Base-by-base conservation (phyloP, 345 rosid species). In the Xanthoceras sorbifolium region DNA sequence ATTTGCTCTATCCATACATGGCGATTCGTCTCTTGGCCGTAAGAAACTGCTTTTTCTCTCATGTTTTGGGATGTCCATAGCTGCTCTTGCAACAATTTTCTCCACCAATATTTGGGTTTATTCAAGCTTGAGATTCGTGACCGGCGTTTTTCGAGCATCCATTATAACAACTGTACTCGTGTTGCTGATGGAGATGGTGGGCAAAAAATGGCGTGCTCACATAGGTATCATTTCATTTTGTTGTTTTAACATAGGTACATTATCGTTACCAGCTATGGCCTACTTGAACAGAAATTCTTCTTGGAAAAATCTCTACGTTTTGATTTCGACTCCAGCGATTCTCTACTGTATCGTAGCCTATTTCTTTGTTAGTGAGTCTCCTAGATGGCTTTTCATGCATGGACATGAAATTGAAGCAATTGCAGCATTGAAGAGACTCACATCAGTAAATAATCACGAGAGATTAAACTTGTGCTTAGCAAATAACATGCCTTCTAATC, bases 11-110 rank as follows among this genome's bases (percentile, higher is more conserved):
- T 76, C 89, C 1, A 77, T 89, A 0, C 76, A 86, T 2, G 93
- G 85, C 3, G 95, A 91, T 62, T 85, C 93, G 10, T 75, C 85
- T 3, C n/a, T n/a, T n/a, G n/a, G n/a, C n/a, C n/a, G n/a, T n/a
- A n/a, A n/a, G n/a, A n/a, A n/a, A n/a, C n/a, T n/a, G n/a, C n/a
- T n/a, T n/a, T n/a, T n/a, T n/a, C n/a, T n/a, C n/a, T n/a, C n/a
- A n/a, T n/a, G n/a, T n/a, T n/a, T n/a, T n/a, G n/a, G n/a, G n/a
- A n/a, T n/a, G n/a, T n/a, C n/a, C n/a, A n/a, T n/a, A n/a, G n/a
- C n/a, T n/a, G n/a, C n/a, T n/a, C n/a, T n/a, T n/a, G n/a, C n/a
- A n/a, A n/a, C n/a, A n/a, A n/a, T n/a, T n/a, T n/a, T n/a, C n/a
- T n/a, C n/a, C n/a, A n/a, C n/a, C n/a, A n/a, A n/a, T n/a, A n/a